These are phyloP conservation scores for Macaranga tanarius DNA, from an alignment of 441 rosid species.

Conservation along the genomic window DNA sequence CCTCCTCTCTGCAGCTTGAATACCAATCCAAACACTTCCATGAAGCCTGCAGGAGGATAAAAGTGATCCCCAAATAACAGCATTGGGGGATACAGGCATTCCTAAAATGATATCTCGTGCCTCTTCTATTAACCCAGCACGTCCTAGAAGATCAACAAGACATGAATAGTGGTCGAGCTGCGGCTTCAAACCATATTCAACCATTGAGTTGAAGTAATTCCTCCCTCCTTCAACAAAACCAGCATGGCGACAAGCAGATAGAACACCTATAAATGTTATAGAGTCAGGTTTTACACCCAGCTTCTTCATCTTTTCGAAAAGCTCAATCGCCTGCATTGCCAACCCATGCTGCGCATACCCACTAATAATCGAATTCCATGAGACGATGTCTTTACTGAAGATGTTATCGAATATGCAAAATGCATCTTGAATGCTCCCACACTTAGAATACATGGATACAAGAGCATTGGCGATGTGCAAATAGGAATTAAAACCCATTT, in stretches of 20 bases:
- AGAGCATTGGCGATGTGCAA: slow-evolving; percentile 46
- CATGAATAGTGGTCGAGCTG: slow-evolving; percentile 76
- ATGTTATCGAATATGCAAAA: slow-evolving; percentile 47
- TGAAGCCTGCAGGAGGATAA: slow-evolving; percentile 76
- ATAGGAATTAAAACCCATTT: slow-evolving; percentile 44
- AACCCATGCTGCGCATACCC: slow-evolving; percentile 76
- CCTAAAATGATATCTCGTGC: slow-evolving; percentile 49
- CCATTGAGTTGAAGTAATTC: slow-evolving; percentile 55
- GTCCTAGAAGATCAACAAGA: slow-evolving; percentile 78
- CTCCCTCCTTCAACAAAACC: slow-evolving; percentile 64
- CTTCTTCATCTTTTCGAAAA: slow-evolving; percentile 58
- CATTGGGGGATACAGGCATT: slow-evolving; percentile 60
- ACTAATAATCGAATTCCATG: slow-evolving; percentile 61
- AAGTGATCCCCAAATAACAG: slow-evolving; percentile 74
- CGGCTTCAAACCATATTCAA: slow-evolving; percentile 47
- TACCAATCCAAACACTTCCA: slow-evolving; percentile 62
- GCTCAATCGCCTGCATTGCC: slow-evolving; percentile 49
- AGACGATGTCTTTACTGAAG: slow-evolving; percentile 45
- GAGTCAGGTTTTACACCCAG: slow-evolving; percentile 56
- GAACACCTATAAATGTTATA: slow-evolving; percentile 68
- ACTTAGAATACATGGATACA: slow-evolving; percentile 64
- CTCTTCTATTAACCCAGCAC: slow-evolving; percentile 67
- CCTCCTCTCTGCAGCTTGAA: slow-evolving; percentile 71
- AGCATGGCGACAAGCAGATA: slow-evolving; percentile 81
- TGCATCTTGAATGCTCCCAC: slow-evolving; percentile 45